Base-by-base conservation (phyloP, 345 rosid species). In the Aegle marmelos region DNA sequence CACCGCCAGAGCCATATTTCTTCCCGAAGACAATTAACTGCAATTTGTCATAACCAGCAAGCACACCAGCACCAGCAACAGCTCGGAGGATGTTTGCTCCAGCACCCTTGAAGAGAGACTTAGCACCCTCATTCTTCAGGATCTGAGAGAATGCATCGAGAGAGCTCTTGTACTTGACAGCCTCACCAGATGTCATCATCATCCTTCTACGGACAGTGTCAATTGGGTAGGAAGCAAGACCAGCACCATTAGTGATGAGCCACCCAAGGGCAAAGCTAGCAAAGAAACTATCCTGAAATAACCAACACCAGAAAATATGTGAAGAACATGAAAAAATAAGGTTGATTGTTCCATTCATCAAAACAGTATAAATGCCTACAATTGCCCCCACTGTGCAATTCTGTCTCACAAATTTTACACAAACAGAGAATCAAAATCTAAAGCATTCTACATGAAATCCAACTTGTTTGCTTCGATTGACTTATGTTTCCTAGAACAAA, bases 121-220 rank as follows among this genome's bases (percentile, higher is more conserved):
- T 93, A 33, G 91, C 79, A 48, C 98, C 97, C 84, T 93, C 98
- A 3, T 87, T 93, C 86, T 89, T 92, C 78, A 93, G 28, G 74
- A 93, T 93, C 80, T 93, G 97, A 53, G 81, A 4, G 80, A 93
- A 93, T 9, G 97, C 97, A 73, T 88, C 91, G 19, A 87, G 34
- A 2, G 98, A 93, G 79, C 94, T 90, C 84, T 87, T 88, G 88
- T 93, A 93, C 82, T 93, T 93, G 80, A 92, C 97, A 10, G 97
- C 98, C 81, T 93, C 97, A 60, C 98, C 98, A 1, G 97, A 93
- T 4, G 98, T 93, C 98, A 93, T 93, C 98, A 93, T 93, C 98
- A 93, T 93, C 84, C 98, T 93, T 90, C 98, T 92, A 17, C 98
- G 97, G 59, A 92, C 97, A 0, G 98, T 92, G 82, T 93, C 98